A percentile compares a stretch with the other conserved stretches of the same genome.
phyloP scores from a whole-genome alignment of 2,329 filamentous ascomycete genomes.

The Rutstroemia sp. region DNA sequence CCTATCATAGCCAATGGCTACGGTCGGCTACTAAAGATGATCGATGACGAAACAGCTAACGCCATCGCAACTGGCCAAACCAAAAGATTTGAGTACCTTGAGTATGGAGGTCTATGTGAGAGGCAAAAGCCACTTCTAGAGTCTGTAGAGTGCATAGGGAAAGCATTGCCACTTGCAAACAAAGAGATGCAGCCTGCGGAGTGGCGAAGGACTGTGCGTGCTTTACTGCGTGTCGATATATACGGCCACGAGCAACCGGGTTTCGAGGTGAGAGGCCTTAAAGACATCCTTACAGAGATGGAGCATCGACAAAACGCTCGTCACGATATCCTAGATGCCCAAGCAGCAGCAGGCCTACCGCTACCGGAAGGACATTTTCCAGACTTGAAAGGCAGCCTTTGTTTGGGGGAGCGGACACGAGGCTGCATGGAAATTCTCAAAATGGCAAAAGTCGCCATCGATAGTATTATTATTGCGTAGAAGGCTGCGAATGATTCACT shows the following conservation, averaged over 20 bases:
- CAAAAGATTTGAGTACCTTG: conserved; percentile 23
- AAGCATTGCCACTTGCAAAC: not conserved
- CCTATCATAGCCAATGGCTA: conserved; percentile 53
- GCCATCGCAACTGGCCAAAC: conserved; percentile 37
- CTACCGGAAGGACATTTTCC: not conserved
- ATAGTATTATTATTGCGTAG: conserved; percentile 47
- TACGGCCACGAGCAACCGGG: conserved; percentile 39
- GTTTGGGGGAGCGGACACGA: conserved; percentile 28
- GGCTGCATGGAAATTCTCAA: conserved; percentile 46
- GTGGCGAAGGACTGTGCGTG: conserved; percentile 48
- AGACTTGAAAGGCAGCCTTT: conserved; percentile 16
- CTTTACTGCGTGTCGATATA: conserved; percentile 48
- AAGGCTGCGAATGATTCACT: too few relatives aligned
- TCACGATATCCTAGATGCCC: conserved; percentile 43
- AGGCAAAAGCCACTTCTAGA: conserved; percentile 4
- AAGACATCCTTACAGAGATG: conserved; percentile 46
- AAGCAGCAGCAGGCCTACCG: conserved; percentile 34
- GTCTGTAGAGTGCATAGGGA: not conserved
- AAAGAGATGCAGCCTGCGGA: conserved; percentile 41
- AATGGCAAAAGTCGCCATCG: conserved; percentile 46
- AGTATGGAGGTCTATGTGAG: conserved; percentile 25
- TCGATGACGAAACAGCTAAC: conserved; percentile 43
- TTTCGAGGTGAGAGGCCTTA: conserved; percentile 41
- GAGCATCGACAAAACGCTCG: conserved; percentile 42
- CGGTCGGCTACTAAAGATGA: conserved; percentile 44